A percentile compares a stretch with the other conserved stretches of the same genome.
phyloP scores from a whole-genome alignment of 768 basidiomycete genomes.

The Phlebiopsis flavidoalba region DNA sequence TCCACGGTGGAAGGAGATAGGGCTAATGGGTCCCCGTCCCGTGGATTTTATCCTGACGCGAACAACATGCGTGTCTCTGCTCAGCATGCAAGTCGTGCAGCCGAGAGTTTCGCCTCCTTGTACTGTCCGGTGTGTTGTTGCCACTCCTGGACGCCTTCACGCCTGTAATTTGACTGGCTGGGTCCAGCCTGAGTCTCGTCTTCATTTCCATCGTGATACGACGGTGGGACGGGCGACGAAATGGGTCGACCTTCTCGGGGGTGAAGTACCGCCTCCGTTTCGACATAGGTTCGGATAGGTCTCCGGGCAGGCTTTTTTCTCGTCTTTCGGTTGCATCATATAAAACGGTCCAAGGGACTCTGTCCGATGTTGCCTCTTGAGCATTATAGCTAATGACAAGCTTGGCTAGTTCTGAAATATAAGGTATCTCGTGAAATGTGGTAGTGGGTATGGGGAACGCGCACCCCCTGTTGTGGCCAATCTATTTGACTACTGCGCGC shows the following conservation, averaged over 20 bases:
- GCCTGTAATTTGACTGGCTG: background rate
- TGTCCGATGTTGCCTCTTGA: slow-evolving; percentile 51
- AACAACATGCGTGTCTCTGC: slow-evolving; percentile 59
- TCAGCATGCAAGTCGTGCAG: slow-evolving; percentile 69
- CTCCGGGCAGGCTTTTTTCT: background rate
- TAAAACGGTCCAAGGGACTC: slow-evolving; percentile 34
- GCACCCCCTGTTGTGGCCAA: background rate
- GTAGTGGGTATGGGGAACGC: background rate
- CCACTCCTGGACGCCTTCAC: slow-evolving; percentile 8
- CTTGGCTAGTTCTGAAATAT: too few relatives aligned
- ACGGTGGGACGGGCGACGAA: background rate
- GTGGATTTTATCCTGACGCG: background rate
- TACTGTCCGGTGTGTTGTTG: slow-evolving; percentile 36
- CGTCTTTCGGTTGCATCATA: background rate
- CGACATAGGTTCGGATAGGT: slow-evolving; percentile 12
- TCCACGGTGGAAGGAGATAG: background rate
- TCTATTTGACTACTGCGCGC: background rate
- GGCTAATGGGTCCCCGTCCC: background rate
- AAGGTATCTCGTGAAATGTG: background rate
- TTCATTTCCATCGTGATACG: slow-evolving; percentile 20
- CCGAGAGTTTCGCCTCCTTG: slow-evolving; percentile 54
- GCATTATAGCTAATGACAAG: slow-evolving; percentile 29
- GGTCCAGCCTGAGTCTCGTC: slow-evolving; percentile 2
- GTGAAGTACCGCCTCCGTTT: slow-evolving; percentile 13
- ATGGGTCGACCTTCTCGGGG: background rate